phyloP scores from a whole-genome alignment of 2,329 filamentous ascomycete genomes.

The Pestalotiopsis sp. region DNA sequence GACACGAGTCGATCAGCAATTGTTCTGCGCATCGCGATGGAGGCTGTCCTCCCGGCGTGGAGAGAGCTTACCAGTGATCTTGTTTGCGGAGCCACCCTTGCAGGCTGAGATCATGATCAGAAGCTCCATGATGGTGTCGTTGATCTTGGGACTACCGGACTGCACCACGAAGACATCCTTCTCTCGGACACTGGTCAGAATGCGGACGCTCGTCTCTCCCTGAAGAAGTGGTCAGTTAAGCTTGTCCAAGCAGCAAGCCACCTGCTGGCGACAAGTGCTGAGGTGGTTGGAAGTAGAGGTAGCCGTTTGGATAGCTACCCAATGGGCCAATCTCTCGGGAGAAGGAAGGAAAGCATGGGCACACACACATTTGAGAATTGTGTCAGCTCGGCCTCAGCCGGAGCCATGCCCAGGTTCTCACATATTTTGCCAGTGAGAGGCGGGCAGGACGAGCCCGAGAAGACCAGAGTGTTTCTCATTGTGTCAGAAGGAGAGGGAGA shows the following conservation, averaged over 20 bases:
- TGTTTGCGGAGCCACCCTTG: constrained; percentile 96
- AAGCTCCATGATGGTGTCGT: constrained; percentile 98
- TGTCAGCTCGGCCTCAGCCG: constrained; percentile 66
- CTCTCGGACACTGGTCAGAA: constrained; percentile 80
- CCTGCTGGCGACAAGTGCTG: background rate
- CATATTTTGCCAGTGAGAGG: constrained; percentile 68
- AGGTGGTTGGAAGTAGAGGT: background rate
- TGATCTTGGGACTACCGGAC: constrained; percentile 93
- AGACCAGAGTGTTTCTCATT: constrained; percentile 70
- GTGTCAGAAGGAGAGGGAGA: constrained; percentile 29
- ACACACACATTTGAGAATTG: constrained; percentile 70
- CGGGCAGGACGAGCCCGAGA: constrained; percentile 69
- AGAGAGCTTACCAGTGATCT: constrained; percentile 77
- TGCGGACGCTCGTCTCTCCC: constrained; percentile 72
- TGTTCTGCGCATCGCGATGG: background rate
- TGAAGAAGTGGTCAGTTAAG: constrained; percentile 33
- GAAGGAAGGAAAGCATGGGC: background rate
- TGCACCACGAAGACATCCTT: constrained; percentile 99
- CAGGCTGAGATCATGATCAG: constrained; percentile 99
- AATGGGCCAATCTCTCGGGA: background rate
- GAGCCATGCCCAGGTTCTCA: constrained; percentile 67
- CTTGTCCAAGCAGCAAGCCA: background rate
- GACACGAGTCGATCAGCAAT: background rate
- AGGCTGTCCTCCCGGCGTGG: background rate
- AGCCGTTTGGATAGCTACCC: background rate